These are phyloP conservation scores for Zymoseptoria pseudotritici DNA, from an alignment of 2,329 filamentous ascomycete species.

Conservation along the genomic window DNA sequence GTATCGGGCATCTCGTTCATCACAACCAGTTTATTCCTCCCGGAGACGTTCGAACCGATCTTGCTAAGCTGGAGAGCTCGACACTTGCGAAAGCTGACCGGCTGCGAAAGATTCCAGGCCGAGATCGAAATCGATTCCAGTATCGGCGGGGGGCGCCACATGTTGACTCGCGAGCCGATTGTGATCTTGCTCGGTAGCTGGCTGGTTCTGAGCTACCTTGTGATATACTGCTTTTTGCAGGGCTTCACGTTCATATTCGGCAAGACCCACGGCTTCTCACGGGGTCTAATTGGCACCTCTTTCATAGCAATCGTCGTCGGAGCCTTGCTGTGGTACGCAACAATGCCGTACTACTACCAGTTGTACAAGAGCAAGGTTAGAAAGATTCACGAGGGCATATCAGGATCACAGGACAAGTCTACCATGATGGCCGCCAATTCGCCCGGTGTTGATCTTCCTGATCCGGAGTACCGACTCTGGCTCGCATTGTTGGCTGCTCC, in stretches of 20 bases:
- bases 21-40: constrained; percentile 35
- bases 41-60: constrained; percentile 42
- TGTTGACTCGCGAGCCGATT: constrained; percentile 33
- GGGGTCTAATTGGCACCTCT: constrained; percentile 38
- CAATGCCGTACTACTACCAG: constrained; percentile 11
- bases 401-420: constrained; percentile 3
- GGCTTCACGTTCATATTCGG: constrained; percentile 46
- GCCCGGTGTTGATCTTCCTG: constrained; percentile 12
- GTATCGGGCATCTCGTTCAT: constrained; percentile 16
- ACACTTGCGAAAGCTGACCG: constrained; percentile 21
- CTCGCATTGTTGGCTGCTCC: constrained; percentile 39
- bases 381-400: constrained; percentile 13
- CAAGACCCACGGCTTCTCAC: constrained; percentile 33
- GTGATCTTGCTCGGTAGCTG: constrained; percentile 44
- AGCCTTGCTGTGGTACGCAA: constrained; percentile 20
- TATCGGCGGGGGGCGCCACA: constrained; percentile 11
- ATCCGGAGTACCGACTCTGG: constrained; percentile 36
- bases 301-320: constrained; percentile 40
- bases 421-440: constrained; percentile 9
- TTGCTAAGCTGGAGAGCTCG: constrained; percentile 28
- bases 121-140: constrained; percentile 15
- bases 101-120: constrained; percentile 15
- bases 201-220: constrained; percentile 45
- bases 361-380: constrained; percentile 18
- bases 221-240: constrained; percentile 48